A percentile compares a stretch with the other conserved stretches of the same genome.
Conservation (phyloP, 83 land plant genomes). For the Diphasiastrum complanatum region DNA sequence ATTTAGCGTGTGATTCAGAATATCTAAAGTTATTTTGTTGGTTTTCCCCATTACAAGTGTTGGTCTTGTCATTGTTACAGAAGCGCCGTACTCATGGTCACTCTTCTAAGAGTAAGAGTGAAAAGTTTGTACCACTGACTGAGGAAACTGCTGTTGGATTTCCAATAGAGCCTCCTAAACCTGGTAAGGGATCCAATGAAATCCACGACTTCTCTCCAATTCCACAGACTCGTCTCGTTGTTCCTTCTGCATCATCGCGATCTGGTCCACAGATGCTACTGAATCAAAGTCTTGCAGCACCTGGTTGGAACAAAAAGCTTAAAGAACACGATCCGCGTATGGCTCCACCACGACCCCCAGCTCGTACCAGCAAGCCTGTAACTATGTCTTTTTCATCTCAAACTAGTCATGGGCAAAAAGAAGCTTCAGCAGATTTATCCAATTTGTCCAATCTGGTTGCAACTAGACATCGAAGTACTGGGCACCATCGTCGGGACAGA, state of each 20-base stretch:
- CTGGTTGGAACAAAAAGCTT: neutral
- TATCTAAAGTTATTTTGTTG: no score
- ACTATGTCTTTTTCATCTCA: no score
- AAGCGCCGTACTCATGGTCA: slow-evolving; percentile 7
- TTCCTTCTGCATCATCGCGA: neutral
- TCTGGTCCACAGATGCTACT: no score
- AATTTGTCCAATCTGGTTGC: neutral
- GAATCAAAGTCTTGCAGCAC: no score
- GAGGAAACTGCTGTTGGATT: slow-evolving; percentile 13
- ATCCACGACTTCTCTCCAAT: neutral
- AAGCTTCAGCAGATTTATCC: no score
- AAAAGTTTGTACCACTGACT: slow-evolving; percentile 4
- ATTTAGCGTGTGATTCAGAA: no score
- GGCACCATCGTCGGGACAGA: neutral
- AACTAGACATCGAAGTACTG: neutral
- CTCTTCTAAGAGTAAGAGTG: slow-evolving; percentile 17
- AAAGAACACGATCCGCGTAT: neutral
- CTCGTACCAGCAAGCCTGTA: slow-evolving; percentile 7
- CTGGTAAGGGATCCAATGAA: neutral
- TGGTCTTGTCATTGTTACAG: neutral
- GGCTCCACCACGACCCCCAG: slow-evolving; percentile 4
- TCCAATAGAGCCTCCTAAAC: slow-evolving; percentile 14
- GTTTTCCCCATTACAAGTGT: no score
- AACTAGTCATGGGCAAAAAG: no score
- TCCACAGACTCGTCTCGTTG: neutral